Percentiles rank a stretch among this genome's conserved stretches.
Conservation (phyloP, 306 rosid genomes). For the Medicago arabica region DNA sequence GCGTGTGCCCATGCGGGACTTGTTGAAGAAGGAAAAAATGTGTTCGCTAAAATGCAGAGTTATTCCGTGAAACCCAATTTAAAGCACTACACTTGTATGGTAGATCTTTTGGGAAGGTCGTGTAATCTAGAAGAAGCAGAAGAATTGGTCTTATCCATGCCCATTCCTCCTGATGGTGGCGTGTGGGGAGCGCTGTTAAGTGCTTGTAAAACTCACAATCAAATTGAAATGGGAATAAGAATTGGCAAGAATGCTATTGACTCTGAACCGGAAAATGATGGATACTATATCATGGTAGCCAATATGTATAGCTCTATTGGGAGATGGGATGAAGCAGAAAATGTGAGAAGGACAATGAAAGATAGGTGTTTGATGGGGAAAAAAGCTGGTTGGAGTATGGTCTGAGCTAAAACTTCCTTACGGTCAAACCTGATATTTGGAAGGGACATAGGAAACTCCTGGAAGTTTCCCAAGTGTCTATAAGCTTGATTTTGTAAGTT, state of each 20-base stretch:
- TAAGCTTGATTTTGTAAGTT: conserved; percentile 25
- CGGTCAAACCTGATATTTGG: conserved; percentile 6
- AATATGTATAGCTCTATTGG: conserved; percentile 73
- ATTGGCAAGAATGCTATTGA: conserved; percentile 66
- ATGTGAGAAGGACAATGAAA: conserved; percentile 64
- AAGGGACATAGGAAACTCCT: conserved; percentile 26
- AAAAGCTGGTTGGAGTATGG: conserved; percentile 72
- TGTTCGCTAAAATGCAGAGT: conserved; percentile 61
- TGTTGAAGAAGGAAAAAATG: conserved; percentile 66
- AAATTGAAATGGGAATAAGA: conserved; percentile 68
- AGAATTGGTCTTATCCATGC: conserved; percentile 75
- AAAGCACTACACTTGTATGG: conserved; percentile 88
- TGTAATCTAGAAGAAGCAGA: conserved; percentile 78
- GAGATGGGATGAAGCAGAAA: conserved; percentile 82
- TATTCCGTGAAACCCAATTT: conserved; percentile 59
- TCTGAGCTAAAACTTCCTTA: conserved; percentile 35
- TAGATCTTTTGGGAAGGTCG: conserved; percentile 80
- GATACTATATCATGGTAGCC: conserved; percentile 66
- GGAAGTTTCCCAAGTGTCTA: not conserved
- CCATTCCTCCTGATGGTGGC: conserved; percentile 69
- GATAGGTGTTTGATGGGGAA: conserved; percentile 58
- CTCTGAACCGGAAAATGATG: conserved; percentile 79
- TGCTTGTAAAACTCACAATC: conserved; percentile 73
- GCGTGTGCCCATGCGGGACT: conserved; percentile 77
- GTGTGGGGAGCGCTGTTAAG: conserved; percentile 81